phyloP scores from a whole-genome alignment of 2,329 filamentous ascomycete genomes.

The Daldinia sp. region DNA sequence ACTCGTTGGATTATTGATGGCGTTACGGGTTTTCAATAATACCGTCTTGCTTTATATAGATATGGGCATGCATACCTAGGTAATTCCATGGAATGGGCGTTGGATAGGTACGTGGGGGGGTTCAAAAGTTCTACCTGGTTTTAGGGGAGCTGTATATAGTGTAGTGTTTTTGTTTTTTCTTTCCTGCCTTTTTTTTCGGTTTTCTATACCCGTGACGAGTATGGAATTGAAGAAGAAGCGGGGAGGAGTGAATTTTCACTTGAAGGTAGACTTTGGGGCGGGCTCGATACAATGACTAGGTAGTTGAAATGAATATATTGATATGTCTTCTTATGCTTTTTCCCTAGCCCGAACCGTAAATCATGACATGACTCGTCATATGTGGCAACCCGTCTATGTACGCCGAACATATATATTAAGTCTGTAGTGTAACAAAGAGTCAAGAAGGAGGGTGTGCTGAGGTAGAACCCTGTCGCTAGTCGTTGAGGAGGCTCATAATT shows the following conservation, averaged over 20 bases:
- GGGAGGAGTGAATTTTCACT: constrained; percentile 9
- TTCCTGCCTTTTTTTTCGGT: background rate
- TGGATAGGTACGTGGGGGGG: background rate
- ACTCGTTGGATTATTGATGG: constrained; percentile 1
- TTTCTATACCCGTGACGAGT: constrained; percentile 35
- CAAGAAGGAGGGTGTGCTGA: constrained; percentile 10
- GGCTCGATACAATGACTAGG: constrained; percentile 1
- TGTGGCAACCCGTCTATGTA: background rate
- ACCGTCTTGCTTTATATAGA: constrained; percentile 14
- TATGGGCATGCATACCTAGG: constrained; percentile 12
- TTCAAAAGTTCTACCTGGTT: background rate
- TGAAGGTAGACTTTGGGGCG: background rate
- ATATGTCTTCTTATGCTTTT: background rate
- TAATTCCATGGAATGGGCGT: constrained; percentile 16
- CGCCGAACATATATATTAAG: background rate
- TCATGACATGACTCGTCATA: background rate
- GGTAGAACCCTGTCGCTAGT: constrained; percentile 24
- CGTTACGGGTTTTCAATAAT: constrained; percentile 12
- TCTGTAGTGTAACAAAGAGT: background rate
- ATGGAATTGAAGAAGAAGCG: constrained; percentile 13
- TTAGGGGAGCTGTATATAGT: background rate
- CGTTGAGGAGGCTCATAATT: constrained; percentile 28
- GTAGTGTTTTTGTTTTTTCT: background rate
- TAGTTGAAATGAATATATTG: constrained; percentile 18
- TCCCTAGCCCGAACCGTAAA: background rate